Conservation (phyloP, 208 protist genomes). For the Acanthamoeba lugdunensis region DNA sequence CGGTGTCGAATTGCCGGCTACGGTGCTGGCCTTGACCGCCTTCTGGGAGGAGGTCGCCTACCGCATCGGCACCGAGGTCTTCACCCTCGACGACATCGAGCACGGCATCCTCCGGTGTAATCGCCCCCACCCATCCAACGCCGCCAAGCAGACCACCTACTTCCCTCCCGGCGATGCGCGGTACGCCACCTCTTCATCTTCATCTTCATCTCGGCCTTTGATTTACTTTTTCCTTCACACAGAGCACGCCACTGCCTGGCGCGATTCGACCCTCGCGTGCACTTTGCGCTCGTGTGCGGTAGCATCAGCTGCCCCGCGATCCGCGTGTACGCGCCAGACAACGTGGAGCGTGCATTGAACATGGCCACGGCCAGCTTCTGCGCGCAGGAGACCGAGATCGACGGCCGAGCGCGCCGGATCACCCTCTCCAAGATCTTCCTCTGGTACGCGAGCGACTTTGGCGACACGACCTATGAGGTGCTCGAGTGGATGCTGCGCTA, state of each 20-base stretch:
- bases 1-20: no score
- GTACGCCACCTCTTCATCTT: not conserved
- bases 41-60: not conserved
- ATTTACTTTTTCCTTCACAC: not conserved
- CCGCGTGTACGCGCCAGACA: not conserved
- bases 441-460: constrained; percentile 10
- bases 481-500: not conserved
- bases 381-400: not conserved
- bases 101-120: not conserved
- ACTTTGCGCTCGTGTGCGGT: not conserved
- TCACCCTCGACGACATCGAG: constrained; percentile 21
- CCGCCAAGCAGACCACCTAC: not conserved
- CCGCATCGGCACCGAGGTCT: not conserved
- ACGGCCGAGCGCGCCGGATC: not conserved
- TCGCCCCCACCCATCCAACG: not conserved
- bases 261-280: not conserved
- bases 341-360: not conserved
- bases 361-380: not conserved
- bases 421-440: not conserved
- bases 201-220: not conserved
- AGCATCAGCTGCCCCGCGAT: not conserved
- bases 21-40: no score
- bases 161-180: not conserved
- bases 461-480: constrained; percentile 20
- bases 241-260: not conserved